Conservation (phyloP, 1,284 basidiomycete species). For the Boletus austroedulis region DNA sequence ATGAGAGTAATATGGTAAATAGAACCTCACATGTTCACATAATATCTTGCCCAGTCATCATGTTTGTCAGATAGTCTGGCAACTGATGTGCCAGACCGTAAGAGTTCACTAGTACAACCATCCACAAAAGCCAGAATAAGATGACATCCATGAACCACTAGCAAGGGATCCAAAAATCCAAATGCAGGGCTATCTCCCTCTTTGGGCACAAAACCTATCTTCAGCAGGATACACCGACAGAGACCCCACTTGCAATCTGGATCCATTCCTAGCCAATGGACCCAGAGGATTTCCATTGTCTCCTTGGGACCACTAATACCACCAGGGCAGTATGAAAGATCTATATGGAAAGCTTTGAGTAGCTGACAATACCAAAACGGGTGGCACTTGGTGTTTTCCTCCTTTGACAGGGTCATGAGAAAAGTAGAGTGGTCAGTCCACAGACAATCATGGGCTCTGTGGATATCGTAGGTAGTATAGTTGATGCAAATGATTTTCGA, state of each 20-base stretch:
- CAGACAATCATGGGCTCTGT: not conserved
- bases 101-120: slow-evolving; percentile 1
- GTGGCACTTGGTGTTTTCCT: not conserved
- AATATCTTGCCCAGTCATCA: not conserved
- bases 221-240: slow-evolving; percentile 3
- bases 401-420: not conserved
- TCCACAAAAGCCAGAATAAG: slow-evolving; percentile 13
- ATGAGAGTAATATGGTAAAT: not conserved
- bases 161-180: slow-evolving; percentile 5
- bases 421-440: not conserved
- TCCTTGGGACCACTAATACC: not conserved
- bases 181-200: not conserved
- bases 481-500: not conserved
- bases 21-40: not conserved
- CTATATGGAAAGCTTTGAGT: slow-evolving; percentile 1
- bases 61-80: not conserved
- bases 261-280: slow-evolving; percentile 11
- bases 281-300: slow-evolving; percentile 8
- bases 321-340: not conserved
- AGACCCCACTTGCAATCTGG: not conserved
- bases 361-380: slow-evolving; percentile 21
- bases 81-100: not conserved
- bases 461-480: not conserved
- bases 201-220: slow-evolving; percentile 12
- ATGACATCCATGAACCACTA: slow-evolving; percentile 8